phyloP scores from a whole-genome alignment of 306 rosid genomes.

The Begonia peltatifolia region DNA sequence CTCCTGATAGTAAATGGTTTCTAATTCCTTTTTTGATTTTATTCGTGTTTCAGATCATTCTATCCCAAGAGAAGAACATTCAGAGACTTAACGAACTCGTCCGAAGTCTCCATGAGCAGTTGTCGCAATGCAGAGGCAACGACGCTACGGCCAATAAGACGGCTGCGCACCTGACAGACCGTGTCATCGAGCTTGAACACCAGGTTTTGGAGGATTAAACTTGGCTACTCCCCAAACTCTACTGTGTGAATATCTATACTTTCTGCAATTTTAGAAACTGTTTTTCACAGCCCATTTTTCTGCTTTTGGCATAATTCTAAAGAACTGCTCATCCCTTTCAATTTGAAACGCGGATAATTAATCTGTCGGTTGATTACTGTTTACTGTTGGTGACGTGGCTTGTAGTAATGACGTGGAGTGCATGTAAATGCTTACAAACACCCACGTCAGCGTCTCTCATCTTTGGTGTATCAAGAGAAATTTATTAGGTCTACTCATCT shows the following conservation, averaged over 20 bases:
- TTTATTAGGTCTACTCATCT: too few relatives aligned
- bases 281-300: background rate
- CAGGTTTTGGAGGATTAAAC: constrained; percentile 42
- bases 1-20: too few relatives aligned
- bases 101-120: constrained; percentile 49
- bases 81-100: constrained; percentile 57
- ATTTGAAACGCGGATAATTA: too few relatives aligned
- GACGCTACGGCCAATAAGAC: constrained; percentile 32
- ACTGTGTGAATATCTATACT: background rate
- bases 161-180: constrained; percentile 27
- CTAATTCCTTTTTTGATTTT: background rate
- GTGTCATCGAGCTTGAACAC: constrained; percentile 40
- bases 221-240: constrained; percentile 1
- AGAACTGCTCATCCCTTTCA: background rate
- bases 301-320: too few relatives aligned
- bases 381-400: too few relatives aligned
- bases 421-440: too few relatives aligned
- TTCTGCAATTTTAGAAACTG: background rate
- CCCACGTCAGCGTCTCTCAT: too few relatives aligned
- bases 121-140: constrained; percentile 43
- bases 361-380: too few relatives aligned
- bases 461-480: too few relatives aligned
- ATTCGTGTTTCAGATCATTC: constrained; percentile 29
- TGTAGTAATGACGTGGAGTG: too few relatives aligned
- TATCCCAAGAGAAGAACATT: constrained; percentile 65